phyloP scores from a whole-genome alignment of 129 eudicot species.

The Artemisia annua region DNA sequence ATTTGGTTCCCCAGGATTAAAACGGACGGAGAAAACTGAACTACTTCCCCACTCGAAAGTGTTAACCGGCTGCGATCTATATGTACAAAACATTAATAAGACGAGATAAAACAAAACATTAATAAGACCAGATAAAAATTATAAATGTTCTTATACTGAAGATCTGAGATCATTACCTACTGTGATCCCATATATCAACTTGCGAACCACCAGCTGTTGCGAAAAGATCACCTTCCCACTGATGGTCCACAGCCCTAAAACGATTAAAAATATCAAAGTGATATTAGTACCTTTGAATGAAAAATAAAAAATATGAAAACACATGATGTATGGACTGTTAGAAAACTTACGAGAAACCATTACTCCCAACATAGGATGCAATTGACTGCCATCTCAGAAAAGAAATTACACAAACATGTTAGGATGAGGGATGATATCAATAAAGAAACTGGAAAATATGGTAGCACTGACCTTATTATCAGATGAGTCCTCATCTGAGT shows the following conservation, averaged over 20 bases:
- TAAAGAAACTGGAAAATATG: conserved; percentile 10
- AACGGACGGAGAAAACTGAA: conserved; percentile 79
- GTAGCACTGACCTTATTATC: conserved; percentile 50
- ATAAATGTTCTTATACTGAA: neutral
- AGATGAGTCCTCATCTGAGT: conserved; percentile 38
- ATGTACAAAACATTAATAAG: conserved; percentile 16
- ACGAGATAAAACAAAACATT: conserved; percentile 4
- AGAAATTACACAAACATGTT: conserved; percentile 22
- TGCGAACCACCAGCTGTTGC: conserved; percentile 92
- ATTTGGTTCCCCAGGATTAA: conserved; percentile 96
- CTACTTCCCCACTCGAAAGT: conserved; percentile 82
- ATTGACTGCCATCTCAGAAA: conserved; percentile 53
- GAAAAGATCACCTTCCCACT: conserved; percentile 79
- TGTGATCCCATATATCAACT: conserved; percentile 96
- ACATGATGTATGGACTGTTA: neutral
- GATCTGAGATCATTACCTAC: conserved; percentile 48
- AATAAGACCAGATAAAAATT: neutral
- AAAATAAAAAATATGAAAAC: neutral
- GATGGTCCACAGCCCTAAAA: conserved; percentile 88
- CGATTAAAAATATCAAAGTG: neutral
- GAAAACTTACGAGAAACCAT: conserved; percentile 64
- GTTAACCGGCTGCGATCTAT: conserved; percentile 87
- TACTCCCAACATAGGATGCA: conserved; percentile 69
- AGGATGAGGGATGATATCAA: neutral
- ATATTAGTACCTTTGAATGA: neutral